phyloP scores from a whole-genome alignment of 2,329 filamentous ascomycete species.

The Hortaea sp. region DNA sequence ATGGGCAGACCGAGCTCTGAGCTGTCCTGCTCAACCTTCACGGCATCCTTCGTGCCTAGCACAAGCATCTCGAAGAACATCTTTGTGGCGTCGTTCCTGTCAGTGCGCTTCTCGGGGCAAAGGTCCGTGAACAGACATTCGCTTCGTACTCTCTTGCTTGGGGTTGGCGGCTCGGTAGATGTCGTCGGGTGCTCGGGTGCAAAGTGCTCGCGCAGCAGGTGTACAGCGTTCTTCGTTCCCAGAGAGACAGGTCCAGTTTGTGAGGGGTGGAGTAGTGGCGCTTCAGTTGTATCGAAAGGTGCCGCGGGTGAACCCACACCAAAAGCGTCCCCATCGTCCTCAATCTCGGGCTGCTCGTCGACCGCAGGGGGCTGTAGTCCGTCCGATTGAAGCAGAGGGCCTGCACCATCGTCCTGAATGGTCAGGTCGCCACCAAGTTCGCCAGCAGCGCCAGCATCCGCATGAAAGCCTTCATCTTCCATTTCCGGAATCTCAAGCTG shows the following conservation, averaged over 20 bases:
- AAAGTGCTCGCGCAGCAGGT: conserved; percentile 83
- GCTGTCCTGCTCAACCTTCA: conserved; percentile 80
- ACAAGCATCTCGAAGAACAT: conserved; percentile 99
- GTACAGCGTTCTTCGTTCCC: conserved; percentile 90
- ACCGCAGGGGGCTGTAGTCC: conserved; percentile 13
- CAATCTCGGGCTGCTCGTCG: conserved; percentile 10
- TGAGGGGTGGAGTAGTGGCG: conserved; percentile 65
- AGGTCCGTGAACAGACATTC: conserved; percentile 85
- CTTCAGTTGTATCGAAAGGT: conserved; percentile 69
- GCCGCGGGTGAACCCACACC: conserved; percentile 17
- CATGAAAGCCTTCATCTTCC: conserved; percentile 13
- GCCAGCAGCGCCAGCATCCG: conserved; percentile 1
- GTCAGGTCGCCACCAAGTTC: conserved; percentile 9
- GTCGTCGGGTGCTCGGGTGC: conserved; percentile 40
- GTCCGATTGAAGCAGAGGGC: conserved; percentile 12
- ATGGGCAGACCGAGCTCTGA: conserved; percentile 69
- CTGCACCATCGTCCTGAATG: conserved; percentile 10
- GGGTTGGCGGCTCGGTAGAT: conserved; percentile 55
- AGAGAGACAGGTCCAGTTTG: conserved; percentile 81
- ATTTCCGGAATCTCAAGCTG: conserved; percentile 22
- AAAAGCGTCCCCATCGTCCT: conserved; percentile 13
- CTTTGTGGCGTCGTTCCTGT: conserved; percentile 86
- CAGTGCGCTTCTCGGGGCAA: conserved; percentile 70
- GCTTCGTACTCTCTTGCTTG: conserved; percentile 62
- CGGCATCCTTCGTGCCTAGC: conserved; percentile 91